These are phyloP conservation scores for Nemania sp. DNA, from an alignment of 2,329 filamentous ascomycete genomes.

Conservation along the genomic window DNA sequence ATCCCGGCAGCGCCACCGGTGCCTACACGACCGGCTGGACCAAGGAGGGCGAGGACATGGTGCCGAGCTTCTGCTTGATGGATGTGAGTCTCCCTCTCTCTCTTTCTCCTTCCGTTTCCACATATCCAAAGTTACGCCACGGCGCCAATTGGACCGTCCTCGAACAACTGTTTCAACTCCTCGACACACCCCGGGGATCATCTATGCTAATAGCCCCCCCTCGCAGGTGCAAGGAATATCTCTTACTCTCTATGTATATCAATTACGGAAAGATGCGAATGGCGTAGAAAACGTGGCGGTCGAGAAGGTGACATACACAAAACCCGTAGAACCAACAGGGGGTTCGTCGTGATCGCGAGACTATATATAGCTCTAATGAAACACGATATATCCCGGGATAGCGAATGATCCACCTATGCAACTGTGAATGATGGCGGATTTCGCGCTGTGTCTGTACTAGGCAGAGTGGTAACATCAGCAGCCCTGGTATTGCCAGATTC, in stretches of 20 bases:
- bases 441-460: background rate
- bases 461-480: background rate
- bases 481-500: background rate
- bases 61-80: slow-evolving; percentile 95
- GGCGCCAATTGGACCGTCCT: background rate
- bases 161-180: background rate
- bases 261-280: slow-evolving; percentile 75
- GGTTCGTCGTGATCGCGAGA: slow-evolving; percentile 50
- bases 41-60: slow-evolving; percentile 69
- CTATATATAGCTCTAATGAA: slow-evolving; percentile 19
- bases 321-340: slow-evolving; percentile 66
- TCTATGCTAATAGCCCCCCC: background rate
- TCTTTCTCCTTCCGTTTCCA: background rate
- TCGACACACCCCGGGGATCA: background rate
- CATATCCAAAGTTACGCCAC: background rate
- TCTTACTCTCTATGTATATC: slow-evolving; percentile 92
- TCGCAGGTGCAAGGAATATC: slow-evolving; percentile 90
- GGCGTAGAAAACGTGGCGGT: slow-evolving; percentile 80
- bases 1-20: slow-evolving; percentile 69
- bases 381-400: slow-evolving; percentile 25
- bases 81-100: slow-evolving; percentile 71
- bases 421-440: background rate
- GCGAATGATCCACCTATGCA: slow-evolving; percentile 18
- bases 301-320: slow-evolving; percentile 85
- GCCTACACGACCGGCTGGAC: slow-evolving; percentile 64